Evolutionary conservation across 192 early-diverging fungal species (phyloP), one percentile per base, ranked within the genome.

Genomic region (Nowakowskiella sp.): DNA sequence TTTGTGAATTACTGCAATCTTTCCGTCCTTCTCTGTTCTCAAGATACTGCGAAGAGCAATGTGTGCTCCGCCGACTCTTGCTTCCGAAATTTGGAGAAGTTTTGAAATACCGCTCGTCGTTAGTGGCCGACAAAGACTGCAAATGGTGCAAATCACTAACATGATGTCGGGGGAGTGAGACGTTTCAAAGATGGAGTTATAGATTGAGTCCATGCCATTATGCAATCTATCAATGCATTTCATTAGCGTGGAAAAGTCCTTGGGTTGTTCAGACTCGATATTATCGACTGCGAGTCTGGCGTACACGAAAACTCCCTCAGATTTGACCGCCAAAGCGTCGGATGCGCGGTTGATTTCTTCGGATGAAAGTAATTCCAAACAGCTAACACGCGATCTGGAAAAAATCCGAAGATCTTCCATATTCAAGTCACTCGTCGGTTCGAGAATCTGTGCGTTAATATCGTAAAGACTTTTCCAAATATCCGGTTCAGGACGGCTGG

Each of bases 271-370:
- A 10, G 39, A 46, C 13, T 13, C n/a, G n/a, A n/a, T n/a, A n/a
- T 55, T 26, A 22, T 51, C 47, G n/a, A 16, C 28, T 7, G 29
- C 39, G 26, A 32, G 3, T 19, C 33, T 7, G 30, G 44, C 55
- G 4, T 44, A 57, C 21, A 62, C 46, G 30, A 62, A 62, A 6
- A 55, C 24, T 1, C 61, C 61, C 43, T 62, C 61, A 3, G 53
- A 61, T 24, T 51, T 62, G 6, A 24, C 25, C 4, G 47, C 6
- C 1, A 61, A 26, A 7, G 9, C 7, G 23, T 56, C 13, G n/a
- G 16, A 10, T 5, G 31, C 26, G 19, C 31, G 44, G 44, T 6
- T 8, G 6, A n/a, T n/a, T n/a, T n/a, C n/a, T n/a, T n/a, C n/a
- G n/a, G n/a, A n/a, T n/a, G n/a, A n/a, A n/a, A n/a, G n/a, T n/a